Evolutionary conservation across 768 basidiomycete species (phyloP).

Genomic region (Mycena rebaudengoi): DNA sequence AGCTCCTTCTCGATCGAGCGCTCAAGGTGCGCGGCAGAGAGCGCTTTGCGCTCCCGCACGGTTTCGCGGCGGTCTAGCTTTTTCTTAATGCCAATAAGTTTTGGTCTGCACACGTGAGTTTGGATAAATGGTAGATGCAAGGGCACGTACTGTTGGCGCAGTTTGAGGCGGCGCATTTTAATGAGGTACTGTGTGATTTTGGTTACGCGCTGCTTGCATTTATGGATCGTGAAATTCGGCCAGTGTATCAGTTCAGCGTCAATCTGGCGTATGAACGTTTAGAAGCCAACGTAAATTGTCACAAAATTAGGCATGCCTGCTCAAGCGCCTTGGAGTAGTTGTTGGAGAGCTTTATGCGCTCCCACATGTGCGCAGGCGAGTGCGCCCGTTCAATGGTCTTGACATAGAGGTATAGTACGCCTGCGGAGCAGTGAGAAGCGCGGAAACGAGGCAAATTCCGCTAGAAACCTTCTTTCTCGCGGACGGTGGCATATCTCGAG

Average conservation of each 20-base stretch:
- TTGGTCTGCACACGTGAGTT: conserved; percentile 65
- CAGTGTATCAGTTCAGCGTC: conserved; percentile 96
- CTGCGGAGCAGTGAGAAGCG: conserved; percentile 45
- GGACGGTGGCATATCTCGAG: conserved; percentile 96
- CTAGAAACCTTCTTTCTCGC: conserved; percentile 86
- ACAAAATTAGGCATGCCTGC: too few relatives aligned
- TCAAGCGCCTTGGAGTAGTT: conserved; percentile 96
- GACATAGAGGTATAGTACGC: conserved; percentile 90
- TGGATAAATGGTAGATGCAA: neutral
- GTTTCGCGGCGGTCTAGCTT: conserved; percentile 94
- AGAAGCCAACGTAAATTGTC: too few relatives aligned
- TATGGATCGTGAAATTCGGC: conserved; percentile 97
- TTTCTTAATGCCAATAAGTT: conserved; percentile 95
- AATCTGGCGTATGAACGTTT: conserved; percentile 64
- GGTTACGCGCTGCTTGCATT: conserved; percentile 98
- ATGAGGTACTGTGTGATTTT: conserved; percentile 99
- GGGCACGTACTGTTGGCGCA: conserved; percentile 80
- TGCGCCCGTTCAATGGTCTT: conserved; percentile 99
- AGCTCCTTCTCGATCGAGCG: conserved; percentile 96
- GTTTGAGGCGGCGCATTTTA: conserved; percentile 92
- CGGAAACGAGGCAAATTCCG: conserved; percentile 17
- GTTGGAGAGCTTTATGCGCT: conserved; percentile 89
- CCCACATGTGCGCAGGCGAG: conserved; percentile 97
- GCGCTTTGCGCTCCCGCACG: conserved; percentile 93
- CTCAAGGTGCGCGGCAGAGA: conserved; percentile 95